These are phyloP conservation scores for Verticillium isaacii DNA, from an alignment of 2,329 filamentous ascomycete genomes.

Conservation along the genomic window DNA sequence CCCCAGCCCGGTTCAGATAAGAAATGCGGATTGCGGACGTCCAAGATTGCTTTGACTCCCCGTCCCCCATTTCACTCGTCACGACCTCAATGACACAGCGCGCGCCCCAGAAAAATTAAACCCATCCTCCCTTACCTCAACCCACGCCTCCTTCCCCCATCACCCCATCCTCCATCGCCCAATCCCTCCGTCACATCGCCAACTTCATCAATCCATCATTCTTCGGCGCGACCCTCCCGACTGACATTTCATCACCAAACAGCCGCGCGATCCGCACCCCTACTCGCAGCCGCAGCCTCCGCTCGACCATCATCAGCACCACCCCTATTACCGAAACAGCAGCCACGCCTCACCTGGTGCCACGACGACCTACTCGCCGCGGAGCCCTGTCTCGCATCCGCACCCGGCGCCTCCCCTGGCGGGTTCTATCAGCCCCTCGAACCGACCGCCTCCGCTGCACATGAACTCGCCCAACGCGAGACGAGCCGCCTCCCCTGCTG, in stretches of 20 bases:
- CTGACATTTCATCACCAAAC: conserved; percentile 13
- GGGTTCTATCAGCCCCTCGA: conserved; percentile 39
- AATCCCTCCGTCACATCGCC: neutral
- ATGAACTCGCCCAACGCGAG: conserved; percentile 45
- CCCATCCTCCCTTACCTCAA: neutral
- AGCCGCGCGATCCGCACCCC: conserved; percentile 48
- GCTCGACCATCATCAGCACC: conserved; percentile 31
- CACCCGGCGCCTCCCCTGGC: conserved; percentile 36
- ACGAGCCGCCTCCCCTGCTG: conserved; percentile 34
- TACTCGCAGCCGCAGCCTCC: conserved; percentile 35
- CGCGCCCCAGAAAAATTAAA: conserved; percentile 2
- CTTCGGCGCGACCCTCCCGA: neutral
- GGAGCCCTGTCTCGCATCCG: conserved; percentile 46
- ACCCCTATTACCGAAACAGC: conserved; percentile 42
- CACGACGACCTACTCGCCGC: conserved; percentile 37
- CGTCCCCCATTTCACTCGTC: neutral
- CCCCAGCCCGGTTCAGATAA: neutral
- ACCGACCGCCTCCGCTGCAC: conserved; percentile 26
- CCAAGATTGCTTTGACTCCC: neutral
- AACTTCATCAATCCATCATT: neutral
- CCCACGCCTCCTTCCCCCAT: neutral
- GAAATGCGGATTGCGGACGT: neutral
- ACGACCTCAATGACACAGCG: neutral
- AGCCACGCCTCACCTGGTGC: conserved; percentile 44
- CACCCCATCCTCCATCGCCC: neutral